A percentile compares a stretch with the other conserved stretches of the same genome.
Evolutionary conservation across 1,284 basidiomycete genomes (phyloP).

Genomic region (Malassezia nana): DNA sequence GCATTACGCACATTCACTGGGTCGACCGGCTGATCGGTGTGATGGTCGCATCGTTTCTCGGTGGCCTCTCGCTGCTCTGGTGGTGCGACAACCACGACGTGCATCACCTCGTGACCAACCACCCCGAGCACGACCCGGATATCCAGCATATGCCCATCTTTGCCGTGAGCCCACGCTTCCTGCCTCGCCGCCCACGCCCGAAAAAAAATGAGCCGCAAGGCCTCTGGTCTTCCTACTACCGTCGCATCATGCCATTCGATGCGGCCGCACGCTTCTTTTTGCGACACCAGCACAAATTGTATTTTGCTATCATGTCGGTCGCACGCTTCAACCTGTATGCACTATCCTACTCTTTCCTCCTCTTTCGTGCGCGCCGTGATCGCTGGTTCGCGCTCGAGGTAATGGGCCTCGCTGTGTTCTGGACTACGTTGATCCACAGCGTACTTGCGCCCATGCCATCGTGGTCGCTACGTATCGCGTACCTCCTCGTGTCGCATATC

Average conservation of each 20-base stretch:
- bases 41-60: constrained; percentile 72
- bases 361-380: constrained; percentile 52
- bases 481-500: constrained; percentile 67
- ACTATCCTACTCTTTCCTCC: constrained; percentile 71
- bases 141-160: constrained; percentile 95
- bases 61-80: constrained; percentile 89
- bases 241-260: constrained; percentile 74
- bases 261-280: constrained; percentile 61
- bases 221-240: constrained; percentile 90
- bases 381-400: constrained; percentile 55
- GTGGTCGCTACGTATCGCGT: constrained; percentile 60
- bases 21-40: constrained; percentile 72
- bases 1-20: constrained; percentile 78
- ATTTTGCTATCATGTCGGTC: constrained; percentile 81
- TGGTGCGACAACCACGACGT: constrained; percentile 98
- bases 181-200: constrained; percentile 12
- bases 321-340: constrained; percentile 92
- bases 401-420: constrained; percentile 62
- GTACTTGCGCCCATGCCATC: constrained; percentile 59
- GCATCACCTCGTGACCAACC: constrained; percentile 93
- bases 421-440: constrained; percentile 62
- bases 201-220: constrained; percentile 18
- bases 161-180: constrained; percentile 63
- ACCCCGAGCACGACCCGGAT: constrained; percentile 82
- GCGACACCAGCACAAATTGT: constrained; percentile 76